Base-by-base conservation (phyloP, 805 yeast species). In the Cyberlindnera misumaiensis region DNA sequence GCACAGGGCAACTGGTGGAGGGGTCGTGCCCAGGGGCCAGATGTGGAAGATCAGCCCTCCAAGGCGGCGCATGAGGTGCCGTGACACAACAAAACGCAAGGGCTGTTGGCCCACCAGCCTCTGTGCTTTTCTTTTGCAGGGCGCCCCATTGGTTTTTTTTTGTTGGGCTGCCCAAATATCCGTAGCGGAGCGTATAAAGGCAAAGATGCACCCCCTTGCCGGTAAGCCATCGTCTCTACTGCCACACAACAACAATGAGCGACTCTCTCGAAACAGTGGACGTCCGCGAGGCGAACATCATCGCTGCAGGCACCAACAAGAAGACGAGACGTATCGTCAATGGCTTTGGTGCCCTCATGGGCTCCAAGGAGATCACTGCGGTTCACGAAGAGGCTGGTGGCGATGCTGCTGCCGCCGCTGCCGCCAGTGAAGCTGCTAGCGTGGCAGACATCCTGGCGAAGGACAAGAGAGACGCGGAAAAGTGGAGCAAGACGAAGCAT, bases 291-390 rank as follows among this genome's bases (percentile, higher is more conserved):
- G 86, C 88, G 43, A 83, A 82, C 60, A 77, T 85, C 34, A 72
- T 84, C 44, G 94, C 94, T 13, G 83, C 93, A 10, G 94, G 94
- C 48, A 75, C 85, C 39, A 77, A 83, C 67, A 81, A 78, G 57
- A 72, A 75, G 52, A 68, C 69, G 40, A 77, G 76, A 37, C 73
- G 90, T 62, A 77, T 83, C 36, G 90, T 83, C 34, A 88, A 88
- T 40, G 84, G 88, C 14, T 83, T 88, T 35, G 93, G 93, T 30
- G 67, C 67, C 35, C 64, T 84, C 52, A 84, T 84, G 94, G 94
- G 94, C 28, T 80, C 90, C 35, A 82, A 83, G 56, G 73, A 75
- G 30, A 70, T 83, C 70, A 80, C 80, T 16, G 65, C 70, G 30
- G 79, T 80, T 18, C 76, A 84, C 31, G 85, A 83, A 30, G 82